These are phyloP conservation scores for Santalum album DNA, from an alignment of 164 flowering plant genomes.

Conservation along the genomic window DNA sequence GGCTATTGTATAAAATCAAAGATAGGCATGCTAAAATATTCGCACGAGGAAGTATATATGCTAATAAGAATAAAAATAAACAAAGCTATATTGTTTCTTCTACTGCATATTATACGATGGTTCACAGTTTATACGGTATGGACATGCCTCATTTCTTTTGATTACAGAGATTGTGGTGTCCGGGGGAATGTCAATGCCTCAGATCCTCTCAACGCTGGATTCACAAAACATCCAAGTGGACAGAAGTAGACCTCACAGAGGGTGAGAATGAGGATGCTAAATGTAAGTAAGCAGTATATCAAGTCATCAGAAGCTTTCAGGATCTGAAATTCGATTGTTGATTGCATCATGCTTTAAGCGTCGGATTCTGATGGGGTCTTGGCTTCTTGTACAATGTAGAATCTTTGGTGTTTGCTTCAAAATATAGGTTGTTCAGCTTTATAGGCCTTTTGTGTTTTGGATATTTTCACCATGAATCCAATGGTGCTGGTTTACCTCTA, in stretches of 20 bases:
- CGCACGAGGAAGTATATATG: no score
- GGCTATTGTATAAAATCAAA: no score
- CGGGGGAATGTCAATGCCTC: slow-evolving; percentile 83
- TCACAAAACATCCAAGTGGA: slow-evolving; percentile 27
- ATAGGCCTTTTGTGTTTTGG: not conserved
- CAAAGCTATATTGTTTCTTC: no score
- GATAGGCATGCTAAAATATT: no score
- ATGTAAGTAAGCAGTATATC: not conserved
- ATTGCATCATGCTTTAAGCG: not conserved
- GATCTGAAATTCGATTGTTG: slow-evolving; percentile 2
- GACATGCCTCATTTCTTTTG: not conserved
- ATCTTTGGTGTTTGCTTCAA: slow-evolving; percentile 6
- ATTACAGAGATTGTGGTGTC: slow-evolving; percentile 68
- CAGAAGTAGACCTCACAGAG: slow-evolving; percentile 40
- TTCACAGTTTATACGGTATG: no score
- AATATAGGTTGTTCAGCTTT: slow-evolving; percentile 4
- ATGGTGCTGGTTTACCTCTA: not conserved
- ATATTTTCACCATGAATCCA: not conserved
- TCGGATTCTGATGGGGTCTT: slow-evolving; percentile 8
- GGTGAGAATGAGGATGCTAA: slow-evolving; percentile 16
- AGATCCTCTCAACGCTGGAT: slow-evolving; percentile 53
- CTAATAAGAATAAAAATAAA: no score
- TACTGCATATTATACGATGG: no score
- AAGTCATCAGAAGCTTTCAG: slow-evolving; percentile 4
- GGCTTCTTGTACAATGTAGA: slow-evolving; percentile 11